Evolutionary conservation across 73 alveolate genomes (phyloP).

Genomic region (Tetrahymena elliotti): DNA sequence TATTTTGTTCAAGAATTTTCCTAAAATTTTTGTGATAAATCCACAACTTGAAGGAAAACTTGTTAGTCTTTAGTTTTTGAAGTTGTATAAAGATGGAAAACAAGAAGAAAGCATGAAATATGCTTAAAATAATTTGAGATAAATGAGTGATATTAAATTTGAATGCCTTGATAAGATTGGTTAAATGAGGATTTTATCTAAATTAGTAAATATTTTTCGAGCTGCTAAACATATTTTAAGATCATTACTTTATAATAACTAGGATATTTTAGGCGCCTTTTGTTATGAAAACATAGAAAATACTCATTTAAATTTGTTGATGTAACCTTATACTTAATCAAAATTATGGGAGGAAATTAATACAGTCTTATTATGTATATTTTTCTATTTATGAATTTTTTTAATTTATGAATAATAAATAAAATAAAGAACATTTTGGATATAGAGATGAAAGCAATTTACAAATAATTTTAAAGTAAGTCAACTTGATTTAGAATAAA

Average conservation of each 20-base stretch:
- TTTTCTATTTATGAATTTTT: neutral
- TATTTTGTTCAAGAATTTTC: neutral
- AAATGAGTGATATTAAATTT: neutral
- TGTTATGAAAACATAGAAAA: neutral
- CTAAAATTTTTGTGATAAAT: neutral
- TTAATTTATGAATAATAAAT: neutral
- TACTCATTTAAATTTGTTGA: neutral
- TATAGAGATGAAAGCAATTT: neutral
- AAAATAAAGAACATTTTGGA: neutral
- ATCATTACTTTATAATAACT: too few relatives aligned
- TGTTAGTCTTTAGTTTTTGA: neutral
- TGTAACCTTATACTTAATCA: neutral
- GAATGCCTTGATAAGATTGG: neutral
- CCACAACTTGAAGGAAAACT: neutral
- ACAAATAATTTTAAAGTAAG: neutral
- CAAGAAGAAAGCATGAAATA: neutral
- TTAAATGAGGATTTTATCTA: neutral
- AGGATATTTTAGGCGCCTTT: neutral
- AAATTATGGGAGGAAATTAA: neutral
- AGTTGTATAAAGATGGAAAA: neutral
- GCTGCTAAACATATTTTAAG: too few relatives aligned
- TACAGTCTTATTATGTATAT: neutral
- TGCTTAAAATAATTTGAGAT: neutral
- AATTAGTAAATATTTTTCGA: neutral
- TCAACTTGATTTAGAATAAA: neutral